Evolutionary conservation across 495 filamentous ascomycete genomes (phyloP), one percentile per base, ranked within the genome.

Genomic region (Hyaloscypha hepaticicola): DNA sequence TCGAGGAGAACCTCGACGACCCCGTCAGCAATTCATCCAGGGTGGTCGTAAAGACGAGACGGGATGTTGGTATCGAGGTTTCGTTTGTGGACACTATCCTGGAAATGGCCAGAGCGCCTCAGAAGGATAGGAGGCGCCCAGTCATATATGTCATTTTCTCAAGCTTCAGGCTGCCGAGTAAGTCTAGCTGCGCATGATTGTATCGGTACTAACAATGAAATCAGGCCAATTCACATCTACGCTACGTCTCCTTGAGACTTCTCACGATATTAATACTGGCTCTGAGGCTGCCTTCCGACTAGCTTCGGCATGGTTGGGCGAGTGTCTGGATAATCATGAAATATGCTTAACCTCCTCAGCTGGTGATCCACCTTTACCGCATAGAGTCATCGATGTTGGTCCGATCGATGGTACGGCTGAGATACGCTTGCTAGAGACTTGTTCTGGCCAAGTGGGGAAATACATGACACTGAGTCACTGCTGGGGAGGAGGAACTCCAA

Each of bases 381-480:
- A 50, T 50, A 50, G 48, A 50, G 22, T 50, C 48, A 50, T 50
- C 16, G 48, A 50, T 19, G 48, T 50, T 50, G 48, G 48, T 50
- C 16, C 16, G n/a, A 50, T 50, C n/a, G 48, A 50, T 16, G 48
- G 16, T 50, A 16, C 33, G 55, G 55, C 55, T 21, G 55, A 58
- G 55, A 25, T 27, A 31, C 22, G 33, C 55, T 58, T 58, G 26
- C 27, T 58, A 58, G 55, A 58, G 55, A 58, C 55, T 4, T n/a
- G n/a, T n/a, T 58, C 29, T 58, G 29, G 19, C 33, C 55, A 34
- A 33, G 21, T 29, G 27, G 58, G 58, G 33, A 48, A 48, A 14
- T 60, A 60, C 49, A 29, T 60, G 14, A 60, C 58, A 26, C 58
- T 60, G 11, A 60, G 58, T 34, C 58, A 60, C 58, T 60, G 31